Percentiles rank a stretch among this genome's conserved stretches.
phyloP scores from a whole-genome alignment of 768 basidiomycete genomes.

The Phylloporus rhodoxanthus region DNA sequence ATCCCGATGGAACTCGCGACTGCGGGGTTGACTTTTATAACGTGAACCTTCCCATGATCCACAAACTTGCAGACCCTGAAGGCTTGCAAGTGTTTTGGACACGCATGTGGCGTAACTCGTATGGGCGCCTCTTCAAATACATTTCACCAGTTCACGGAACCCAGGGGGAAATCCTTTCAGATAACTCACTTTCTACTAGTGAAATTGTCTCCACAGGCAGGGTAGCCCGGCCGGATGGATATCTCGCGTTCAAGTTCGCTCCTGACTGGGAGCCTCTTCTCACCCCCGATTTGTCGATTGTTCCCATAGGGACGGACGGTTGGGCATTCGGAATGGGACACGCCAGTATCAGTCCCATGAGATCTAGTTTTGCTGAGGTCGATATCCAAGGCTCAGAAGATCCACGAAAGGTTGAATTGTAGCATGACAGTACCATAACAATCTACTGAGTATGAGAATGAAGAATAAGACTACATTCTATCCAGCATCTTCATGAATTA shows the following conservation, averaged over 20 bases:
- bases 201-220: neutral
- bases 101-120: conserved; percentile 77
- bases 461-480: conserved; percentile 5
- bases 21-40: conserved; percentile 78
- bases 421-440: no score
- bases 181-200: conserved; percentile 40
- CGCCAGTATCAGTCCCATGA: conserved; percentile 73
- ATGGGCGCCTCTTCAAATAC: conserved; percentile 71
- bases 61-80: conserved; percentile 50
- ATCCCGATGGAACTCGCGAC: conserved; percentile 49
- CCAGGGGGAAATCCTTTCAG: conserved; percentile 28
- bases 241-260: conserved; percentile 69
- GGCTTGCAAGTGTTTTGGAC: conserved; percentile 76
- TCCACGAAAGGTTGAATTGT: conserved; percentile 21
- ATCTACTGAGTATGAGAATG: neutral
- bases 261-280: conserved; percentile 68
- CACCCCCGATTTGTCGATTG: conserved; percentile 45
- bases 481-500: conserved; percentile 9
- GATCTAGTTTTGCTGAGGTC: conserved; percentile 65
- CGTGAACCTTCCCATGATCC: conserved; percentile 82
- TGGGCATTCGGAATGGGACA: conserved; percentile 71
- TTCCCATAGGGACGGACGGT: conserved; percentile 78
- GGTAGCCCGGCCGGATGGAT: conserved; percentile 20
- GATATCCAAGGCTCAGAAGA: conserved; percentile 1
- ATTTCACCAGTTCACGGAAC: conserved; percentile 22